These are phyloP conservation scores for Claviceps capensis DNA, from an alignment of 2,329 filamentous ascomycete genomes.

Conservation along the genomic window DNA sequence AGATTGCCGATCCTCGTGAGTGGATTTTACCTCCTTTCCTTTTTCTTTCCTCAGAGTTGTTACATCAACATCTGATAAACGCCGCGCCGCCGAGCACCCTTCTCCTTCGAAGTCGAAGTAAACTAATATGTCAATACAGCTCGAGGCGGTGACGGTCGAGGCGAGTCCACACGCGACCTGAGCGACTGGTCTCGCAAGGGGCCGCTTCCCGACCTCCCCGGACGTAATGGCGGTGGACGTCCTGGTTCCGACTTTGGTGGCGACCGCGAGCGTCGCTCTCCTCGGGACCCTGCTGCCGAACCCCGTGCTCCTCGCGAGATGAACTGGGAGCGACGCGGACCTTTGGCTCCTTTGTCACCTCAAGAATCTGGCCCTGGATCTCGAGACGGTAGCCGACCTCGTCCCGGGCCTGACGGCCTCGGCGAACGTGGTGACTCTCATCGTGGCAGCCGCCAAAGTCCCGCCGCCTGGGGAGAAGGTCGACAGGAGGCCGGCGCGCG, in stretches of 20 bases:
- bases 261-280: slow-evolving; percentile 41
- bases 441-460: slow-evolving; percentile 52
- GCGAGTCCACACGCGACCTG: slow-evolving; percentile 62
- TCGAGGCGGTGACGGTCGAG: slow-evolving; percentile 57
- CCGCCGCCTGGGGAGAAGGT: slow-evolving; percentile 64
- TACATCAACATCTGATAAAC: neutral
- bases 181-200: slow-evolving; percentile 89
- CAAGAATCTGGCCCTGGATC: slow-evolving; percentile 34
- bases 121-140: slow-evolving; percentile 35
- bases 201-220: slow-evolving; percentile 62
- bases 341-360: slow-evolving; percentile 58
- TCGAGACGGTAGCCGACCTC: slow-evolving; percentile 41
- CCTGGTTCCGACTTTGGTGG: slow-evolving; percentile 34
- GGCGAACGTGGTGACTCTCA: slow-evolving; percentile 44
- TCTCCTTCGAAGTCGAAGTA: too few species aligned
- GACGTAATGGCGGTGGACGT: slow-evolving; percentile 28
- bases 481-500: slow-evolving; percentile 58
- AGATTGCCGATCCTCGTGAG: slow-evolving; percentile 95
- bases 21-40: neutral
- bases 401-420: slow-evolving; percentile 35
- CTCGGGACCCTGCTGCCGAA: slow-evolving; percentile 46
- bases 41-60: neutral
- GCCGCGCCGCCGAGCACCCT: too few species aligned
- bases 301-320: slow-evolving; percentile 55
- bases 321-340: slow-evolving; percentile 92